Evolutionary conservation across 1,284 basidiomycete species (phyloP), one percentile per base, ranked within the genome.

Genomic region (Volvariella surrecta): DNA sequence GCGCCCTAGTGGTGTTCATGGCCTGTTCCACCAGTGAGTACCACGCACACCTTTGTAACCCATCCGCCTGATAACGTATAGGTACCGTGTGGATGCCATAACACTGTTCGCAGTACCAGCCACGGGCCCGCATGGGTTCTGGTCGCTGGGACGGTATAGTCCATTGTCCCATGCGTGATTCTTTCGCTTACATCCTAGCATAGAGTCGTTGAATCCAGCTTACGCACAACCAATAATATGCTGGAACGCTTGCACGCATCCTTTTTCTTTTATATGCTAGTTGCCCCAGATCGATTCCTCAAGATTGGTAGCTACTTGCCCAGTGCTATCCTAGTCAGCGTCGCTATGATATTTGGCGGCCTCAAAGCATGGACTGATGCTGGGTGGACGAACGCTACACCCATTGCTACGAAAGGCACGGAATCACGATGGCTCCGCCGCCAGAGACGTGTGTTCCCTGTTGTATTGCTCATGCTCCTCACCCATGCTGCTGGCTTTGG

Each of bases 181-280:
- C 20, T 31, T 46, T 35, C 35, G 54, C 20, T 47, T 28, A 39
- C 45, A n/a, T 39, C 43, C 28, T 40, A 24, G 39, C 31, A 13
- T 49, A 90, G 88, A 35, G 72, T 82, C 32, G 57, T 94, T 34
- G 94, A 97, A 63, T 91, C 89, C 1, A 83, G 86, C 9, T 67
- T 95, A 28, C 77, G 93, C 45, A 89, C 91, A 7, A 79, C 82
- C 58, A 96, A 95, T 63, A 97, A 97, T 58, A 74, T 96, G 4
- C 74, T 96, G 9, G 93, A 97, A 58, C 80, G 93, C 10, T 77
- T 97, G 17, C 93, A 97, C 59, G 92, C 93, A 3, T 94, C 90
- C 1, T 93, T 94, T 64, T 95, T 96, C 68, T 92, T 97, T 65
- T 97, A 93, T 64, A 72, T 97, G 47, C 67, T 94, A 47, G 79